These are phyloP conservation scores for Psilocybe subaeruginosa DNA, from an alignment of 768 basidiomycete genomes.

Conservation along the genomic window DNA sequence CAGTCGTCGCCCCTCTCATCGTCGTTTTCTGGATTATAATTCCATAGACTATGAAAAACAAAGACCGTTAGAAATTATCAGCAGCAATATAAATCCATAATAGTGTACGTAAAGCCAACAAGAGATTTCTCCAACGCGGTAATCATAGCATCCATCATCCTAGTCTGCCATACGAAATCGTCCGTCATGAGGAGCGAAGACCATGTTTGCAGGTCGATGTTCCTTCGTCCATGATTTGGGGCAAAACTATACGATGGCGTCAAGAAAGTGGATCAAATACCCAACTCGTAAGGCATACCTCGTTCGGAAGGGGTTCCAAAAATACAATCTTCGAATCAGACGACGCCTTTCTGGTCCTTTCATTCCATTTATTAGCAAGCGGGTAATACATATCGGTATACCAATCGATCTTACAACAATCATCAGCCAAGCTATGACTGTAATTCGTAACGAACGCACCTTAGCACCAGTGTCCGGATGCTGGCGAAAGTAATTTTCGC, in stretches of 20 bases:
- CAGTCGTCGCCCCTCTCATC: constrained; percentile 84
- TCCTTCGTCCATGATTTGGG: constrained; percentile 76
- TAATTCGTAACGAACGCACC: constrained; percentile 38
- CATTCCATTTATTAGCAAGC: constrained; percentile 69
- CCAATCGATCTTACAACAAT: constrained; percentile 71
- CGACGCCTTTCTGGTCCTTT: constrained; percentile 52
- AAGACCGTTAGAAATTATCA: not conserved
- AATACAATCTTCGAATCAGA: constrained; percentile 66
- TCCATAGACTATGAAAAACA: constrained; percentile 72
- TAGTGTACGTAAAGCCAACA: constrained; percentile 62
- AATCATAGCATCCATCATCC: constrained; percentile 96
- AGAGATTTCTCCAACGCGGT: constrained; percentile 77
- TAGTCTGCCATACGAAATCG: constrained; percentile 79
- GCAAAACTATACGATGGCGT: constrained; percentile 59
- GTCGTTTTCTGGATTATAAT: constrained; percentile 88
- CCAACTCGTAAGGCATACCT: constrained; percentile 49
- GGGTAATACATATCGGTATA: constrained; percentile 86
- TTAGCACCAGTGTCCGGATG: constrained; percentile 66
- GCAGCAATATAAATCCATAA: too few relatives aligned
- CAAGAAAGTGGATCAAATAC: not conserved
- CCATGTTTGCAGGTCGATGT: constrained; percentile 28
- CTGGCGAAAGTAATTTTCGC: constrained; percentile 83
- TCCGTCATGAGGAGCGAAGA: constrained; percentile 52
- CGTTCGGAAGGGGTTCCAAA: constrained; percentile 91
- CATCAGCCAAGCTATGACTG: not conserved